Evolutionary conservation across 1,284 basidiomycete species (phyloP), one percentile per base, ranked within the genome.

Genomic region (Malassezia obtusa): DNA sequence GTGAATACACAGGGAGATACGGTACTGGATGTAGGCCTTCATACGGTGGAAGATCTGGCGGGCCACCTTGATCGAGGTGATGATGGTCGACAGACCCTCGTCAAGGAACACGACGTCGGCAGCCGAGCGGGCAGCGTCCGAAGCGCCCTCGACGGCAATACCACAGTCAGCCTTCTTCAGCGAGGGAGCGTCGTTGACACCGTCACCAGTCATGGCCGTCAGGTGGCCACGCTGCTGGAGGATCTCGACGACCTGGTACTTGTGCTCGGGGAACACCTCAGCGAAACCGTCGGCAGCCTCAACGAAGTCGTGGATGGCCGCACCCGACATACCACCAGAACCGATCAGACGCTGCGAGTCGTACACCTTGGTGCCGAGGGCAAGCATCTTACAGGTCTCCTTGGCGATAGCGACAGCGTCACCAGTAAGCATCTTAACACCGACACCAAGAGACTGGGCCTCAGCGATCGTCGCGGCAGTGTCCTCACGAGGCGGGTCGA

Each of bases 11-110:
- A 80, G 62, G 37, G 58, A 71, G 68, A 70, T 64, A 72, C 71
- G 72, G 59, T 75, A 75, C 60, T 75, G 70, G 59, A 77, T 77
- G 72, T 76, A 77, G 50, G 77, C 78, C 73, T 79, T 79, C 79
- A 80, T 79, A 50, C 79, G 77, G 67, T 80, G 79, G 76, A 80
- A 80, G 61, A 80, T 80, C 68, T 80, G 79, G 51, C 79, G 76
- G 21, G 79, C 78, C 21, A 79, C 79, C 73, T 80, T 80, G 75
- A 80, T 80, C 56, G 78, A 75, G 40, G 79, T 80, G 64, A 80
- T 80, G 61, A 79, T 78, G 50, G 77, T 77, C 37, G 73, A 75
- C 40, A 77, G 63, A 68, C 76, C 76, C 60, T 77, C 77, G 62
- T 77, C 76, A 71, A 80, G 75, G 76, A 80, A 80, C 47, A 80